A percentile compares a stretch with the other conserved stretches of the same genome.
Conservation (phyloP, 768 basidiomycete species). For the Artomyces pyxidatus region DNA sequence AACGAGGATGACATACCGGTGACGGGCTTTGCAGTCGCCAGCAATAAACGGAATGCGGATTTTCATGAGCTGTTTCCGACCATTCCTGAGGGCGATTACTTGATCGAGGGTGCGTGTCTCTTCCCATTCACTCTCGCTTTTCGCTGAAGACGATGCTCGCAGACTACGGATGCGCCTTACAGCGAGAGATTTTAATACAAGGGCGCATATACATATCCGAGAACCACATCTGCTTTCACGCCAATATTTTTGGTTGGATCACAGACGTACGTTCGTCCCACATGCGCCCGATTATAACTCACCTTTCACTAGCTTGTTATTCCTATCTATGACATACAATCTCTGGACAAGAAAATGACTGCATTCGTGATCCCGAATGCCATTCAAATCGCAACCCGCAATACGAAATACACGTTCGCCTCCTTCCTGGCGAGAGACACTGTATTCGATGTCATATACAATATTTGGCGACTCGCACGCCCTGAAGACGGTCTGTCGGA, state of each 20-base stretch:
- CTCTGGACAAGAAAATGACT: conserved; percentile 95
- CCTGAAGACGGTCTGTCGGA: conserved; percentile 40
- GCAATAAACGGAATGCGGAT: conserved; percentile 87
- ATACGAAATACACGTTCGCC: conserved; percentile 86
- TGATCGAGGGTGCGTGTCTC: conserved; percentile 79
- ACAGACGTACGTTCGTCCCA: conserved; percentile 65
- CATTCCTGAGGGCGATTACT: conserved; percentile 92
- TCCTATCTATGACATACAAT: conserved; percentile 78
- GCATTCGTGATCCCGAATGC: conserved; percentile 97
- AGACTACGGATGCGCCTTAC: conserved; percentile 98
- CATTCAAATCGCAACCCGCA: conserved; percentile 79
- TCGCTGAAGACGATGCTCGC: conserved; percentile 4
- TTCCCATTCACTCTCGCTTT: neutral
- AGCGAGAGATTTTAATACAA: conserved; percentile 94
- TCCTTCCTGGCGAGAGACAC: conserved; percentile 96
- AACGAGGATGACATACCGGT: conserved; percentile 79
- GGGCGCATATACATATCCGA: conserved; percentile 95
- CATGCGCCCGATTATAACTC: neutral
- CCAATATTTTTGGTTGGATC: conserved; percentile 99
- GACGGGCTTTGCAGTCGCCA: conserved; percentile 95
- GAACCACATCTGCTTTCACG: conserved; percentile 99
- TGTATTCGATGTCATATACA: conserved; percentile 90
- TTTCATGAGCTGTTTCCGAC: conserved; percentile 90
- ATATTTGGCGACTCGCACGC: conserved; percentile 89
- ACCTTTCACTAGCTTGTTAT: conserved; percentile 58